Conservation (phyloP, 768 basidiomycete species). For the Boletus subparvulus region DNA sequence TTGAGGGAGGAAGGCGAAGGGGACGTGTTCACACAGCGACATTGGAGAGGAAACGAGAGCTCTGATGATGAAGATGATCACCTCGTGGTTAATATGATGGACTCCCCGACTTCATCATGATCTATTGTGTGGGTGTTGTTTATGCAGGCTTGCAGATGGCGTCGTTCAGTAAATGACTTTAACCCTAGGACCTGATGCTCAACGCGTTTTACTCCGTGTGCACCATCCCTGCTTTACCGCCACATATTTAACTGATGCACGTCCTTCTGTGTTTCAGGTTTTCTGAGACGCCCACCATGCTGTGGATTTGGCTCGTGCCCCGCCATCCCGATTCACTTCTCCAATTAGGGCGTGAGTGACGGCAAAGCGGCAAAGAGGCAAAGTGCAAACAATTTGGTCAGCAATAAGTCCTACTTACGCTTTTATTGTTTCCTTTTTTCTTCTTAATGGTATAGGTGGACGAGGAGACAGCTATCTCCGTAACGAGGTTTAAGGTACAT, state of each 20-base stretch:
- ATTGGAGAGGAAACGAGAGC: slow-evolving; percentile 36
- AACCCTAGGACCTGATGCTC: slow-evolving; percentile 10
- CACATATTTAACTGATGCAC: neutral
- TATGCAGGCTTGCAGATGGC: slow-evolving; percentile 6
- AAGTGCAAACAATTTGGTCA: too few species aligned
- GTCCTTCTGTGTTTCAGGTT: neutral
- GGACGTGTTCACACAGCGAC: slow-evolving; percentile 53
- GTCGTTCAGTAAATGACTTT: neutral
- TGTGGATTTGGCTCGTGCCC: slow-evolving; percentile 16
- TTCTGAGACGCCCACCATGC: neutral
- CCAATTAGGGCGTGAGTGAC: neutral
- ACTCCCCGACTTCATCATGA: slow-evolving; percentile 18
- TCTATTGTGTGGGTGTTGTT: slow-evolving; percentile 5
- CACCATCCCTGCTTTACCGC: neutral
- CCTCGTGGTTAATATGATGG: slow-evolving; percentile 24
- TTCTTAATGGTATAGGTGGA: too few species aligned
- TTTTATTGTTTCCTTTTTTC: too few species aligned
- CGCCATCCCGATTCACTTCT: neutral
- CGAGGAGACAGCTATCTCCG: too few species aligned
- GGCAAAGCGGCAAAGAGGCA: too few species aligned
- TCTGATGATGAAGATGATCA: slow-evolving; percentile 24
- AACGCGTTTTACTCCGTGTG: slow-evolving; percentile 1
- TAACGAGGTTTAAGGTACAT: too few species aligned
- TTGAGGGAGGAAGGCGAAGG: slow-evolving; percentile 54
- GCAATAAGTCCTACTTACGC: too few species aligned